Evolutionary conservation across 169 alveolate species (phyloP).

Genomic region (Plasmodium falciparum): DNA sequence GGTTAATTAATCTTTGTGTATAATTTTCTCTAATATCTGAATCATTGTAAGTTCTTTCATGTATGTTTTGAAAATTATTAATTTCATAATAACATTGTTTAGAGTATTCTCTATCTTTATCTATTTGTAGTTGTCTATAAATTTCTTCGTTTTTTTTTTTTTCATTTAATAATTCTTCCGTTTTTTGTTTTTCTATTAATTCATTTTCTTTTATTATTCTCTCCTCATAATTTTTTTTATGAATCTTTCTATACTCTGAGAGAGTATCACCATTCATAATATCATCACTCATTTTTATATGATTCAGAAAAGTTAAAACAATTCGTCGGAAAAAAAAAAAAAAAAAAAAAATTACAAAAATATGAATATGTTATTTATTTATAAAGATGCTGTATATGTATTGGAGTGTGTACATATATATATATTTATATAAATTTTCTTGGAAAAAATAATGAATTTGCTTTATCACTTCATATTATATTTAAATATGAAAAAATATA

Average conservation of each 20-base stretch:
- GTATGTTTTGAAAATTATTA: conserved; percentile 25
- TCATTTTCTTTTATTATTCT: conserved; percentile 54
- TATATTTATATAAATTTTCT: too few relatives aligned
- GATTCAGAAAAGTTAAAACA: neutral
- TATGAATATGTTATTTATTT: too few relatives aligned
- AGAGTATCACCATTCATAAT: conserved; percentile 17
- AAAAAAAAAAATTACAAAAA: neutral
- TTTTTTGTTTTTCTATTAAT: conserved; percentile 17
- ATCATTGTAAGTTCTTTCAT: conserved; percentile 1
- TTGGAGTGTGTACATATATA: neutral
- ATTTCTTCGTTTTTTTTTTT: conserved; percentile 44
- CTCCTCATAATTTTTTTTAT: conserved; percentile 60
- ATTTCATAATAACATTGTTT: conserved; percentile 61
- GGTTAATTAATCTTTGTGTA: conserved; percentile 59
- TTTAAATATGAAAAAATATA: too few relatives aligned
- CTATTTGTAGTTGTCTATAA: conserved; percentile 64
- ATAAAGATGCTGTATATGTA: neutral
- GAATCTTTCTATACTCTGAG: conserved; percentile 48
- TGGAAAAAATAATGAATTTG: too few relatives aligned
- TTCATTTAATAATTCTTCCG: conserved; percentile 23
- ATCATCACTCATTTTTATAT: conserved; percentile 37
- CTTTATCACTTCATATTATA: too few relatives aligned
- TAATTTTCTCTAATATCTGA: conserved; percentile 31
- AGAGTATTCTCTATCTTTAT: conserved; percentile 71
- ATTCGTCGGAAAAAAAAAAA: neutral